A percentile compares a stretch with the other conserved stretches of the same genome.
phyloP scores from a whole-genome alignment of 2,329 filamentous ascomycete genomes.

The Stachybotrys chartarum region DNA sequence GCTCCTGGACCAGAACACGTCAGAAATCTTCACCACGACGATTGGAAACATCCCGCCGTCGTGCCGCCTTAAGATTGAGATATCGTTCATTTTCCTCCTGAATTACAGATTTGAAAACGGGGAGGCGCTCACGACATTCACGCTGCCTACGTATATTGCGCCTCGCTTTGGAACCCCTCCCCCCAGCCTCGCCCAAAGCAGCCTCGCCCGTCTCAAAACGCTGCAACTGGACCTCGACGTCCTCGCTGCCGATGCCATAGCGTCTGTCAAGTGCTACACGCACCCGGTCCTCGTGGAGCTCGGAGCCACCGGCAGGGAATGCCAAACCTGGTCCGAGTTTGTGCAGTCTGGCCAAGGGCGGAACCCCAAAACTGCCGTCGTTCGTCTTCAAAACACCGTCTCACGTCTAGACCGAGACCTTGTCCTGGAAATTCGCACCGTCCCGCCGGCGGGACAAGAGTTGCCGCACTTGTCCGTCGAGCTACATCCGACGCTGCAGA shows the following conservation, averaged over 20 bases:
- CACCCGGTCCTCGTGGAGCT: neutral
- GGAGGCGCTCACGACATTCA: slow-evolving; percentile 3
- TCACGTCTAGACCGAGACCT: slow-evolving; percentile 5
- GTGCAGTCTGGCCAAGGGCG: neutral
- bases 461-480: slow-evolving; percentile 2
- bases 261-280: neutral
- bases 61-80: slow-evolving; percentile 4
- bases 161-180: slow-evolving; percentile 3
- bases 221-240: slow-evolving; percentile 1
- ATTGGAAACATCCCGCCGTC: slow-evolving; percentile 6
- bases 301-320: neutral
- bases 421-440: slow-evolving; percentile 3
- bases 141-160: slow-evolving; percentile 6
- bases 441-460: neutral
- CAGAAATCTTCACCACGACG: slow-evolving; percentile 7
- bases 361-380: neutral
- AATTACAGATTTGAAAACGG: slow-evolving; percentile 2
- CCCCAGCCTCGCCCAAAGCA: neutral
- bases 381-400: slow-evolving; percentile 2
- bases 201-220: neutral
- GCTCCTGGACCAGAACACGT: slow-evolving; percentile 5
- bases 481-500: neutral
- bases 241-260: neutral
- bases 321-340: neutral
- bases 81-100: slow-evolving; percentile 6